Conservation (phyloP, 371 early-diverging fungal species). For the Blakeslea trispora region DNA sequence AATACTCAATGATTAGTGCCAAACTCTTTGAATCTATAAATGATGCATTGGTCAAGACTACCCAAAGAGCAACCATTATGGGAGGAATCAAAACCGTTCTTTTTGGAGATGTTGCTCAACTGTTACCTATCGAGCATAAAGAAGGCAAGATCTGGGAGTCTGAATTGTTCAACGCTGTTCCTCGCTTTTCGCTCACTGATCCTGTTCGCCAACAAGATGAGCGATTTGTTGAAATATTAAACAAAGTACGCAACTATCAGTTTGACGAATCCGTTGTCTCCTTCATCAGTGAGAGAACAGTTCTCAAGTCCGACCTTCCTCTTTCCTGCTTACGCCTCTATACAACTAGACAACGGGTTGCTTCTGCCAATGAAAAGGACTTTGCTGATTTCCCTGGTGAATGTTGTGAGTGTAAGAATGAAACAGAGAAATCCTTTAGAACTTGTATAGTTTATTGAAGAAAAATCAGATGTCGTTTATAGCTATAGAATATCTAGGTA, state of each 20-base stretch:
- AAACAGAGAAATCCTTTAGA: no score
- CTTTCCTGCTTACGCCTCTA: neutral
- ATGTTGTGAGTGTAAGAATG: no score
- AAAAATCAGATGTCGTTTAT: no score
- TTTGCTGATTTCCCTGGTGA: neutral
- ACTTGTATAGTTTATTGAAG: no score
- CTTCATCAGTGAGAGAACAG: constrained; percentile 4
- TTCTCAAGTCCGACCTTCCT: neutral
- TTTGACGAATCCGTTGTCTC: constrained; percentile 6
- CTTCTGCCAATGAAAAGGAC: constrained; percentile 1
- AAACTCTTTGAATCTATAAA: neutral
- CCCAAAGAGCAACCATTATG: neutral
- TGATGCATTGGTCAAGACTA: neutral
- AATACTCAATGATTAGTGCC: constrained; percentile 1
- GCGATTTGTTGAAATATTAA: neutral
- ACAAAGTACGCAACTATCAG: neutral
- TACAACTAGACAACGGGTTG: constrained; percentile 2
- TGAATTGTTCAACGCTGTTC: neutral
- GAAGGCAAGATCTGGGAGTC: constrained; percentile 5
- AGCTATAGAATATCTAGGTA: no score
- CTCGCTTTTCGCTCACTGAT: neutral
- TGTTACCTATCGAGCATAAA: neutral
- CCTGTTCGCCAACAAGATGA: constrained; percentile 6
- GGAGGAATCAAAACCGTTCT: constrained; percentile 1
- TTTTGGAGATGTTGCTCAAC: constrained; percentile 11